Evolutionary conservation across 2,329 filamentous ascomycete species (phyloP).

Genomic region (Fusarium bulbicola): DNA sequence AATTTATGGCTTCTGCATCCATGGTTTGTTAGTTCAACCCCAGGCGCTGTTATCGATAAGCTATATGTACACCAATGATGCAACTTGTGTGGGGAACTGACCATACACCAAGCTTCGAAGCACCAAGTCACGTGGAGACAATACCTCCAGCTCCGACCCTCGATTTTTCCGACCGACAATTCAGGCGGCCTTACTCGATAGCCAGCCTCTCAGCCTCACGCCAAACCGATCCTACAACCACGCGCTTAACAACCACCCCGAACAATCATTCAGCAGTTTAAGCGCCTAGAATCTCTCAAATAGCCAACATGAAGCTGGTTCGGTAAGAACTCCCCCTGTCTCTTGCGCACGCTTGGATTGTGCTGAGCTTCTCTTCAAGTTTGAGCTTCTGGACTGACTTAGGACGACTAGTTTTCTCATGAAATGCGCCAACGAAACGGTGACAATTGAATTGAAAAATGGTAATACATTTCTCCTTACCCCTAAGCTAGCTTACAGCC

Average conservation of each 20-base stretch:
- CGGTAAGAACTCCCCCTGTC: slow-evolving; percentile 67
- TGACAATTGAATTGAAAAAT: slow-evolving; percentile 98
- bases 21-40: slow-evolving; percentile 14
- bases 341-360: slow-evolving; percentile 18
- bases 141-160: slow-evolving; percentile 33
- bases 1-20: slow-evolving; percentile 37
- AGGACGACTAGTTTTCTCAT: slow-evolving; percentile 82
- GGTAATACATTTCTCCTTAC: slow-evolving; percentile 61
- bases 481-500: not conserved
- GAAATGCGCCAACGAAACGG: slow-evolving; percentile 99
- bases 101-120: not conserved
- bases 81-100: slow-evolving; percentile 2
- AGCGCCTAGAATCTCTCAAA: slow-evolving; percentile 10
- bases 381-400: slow-evolving; percentile 40
- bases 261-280: not conserved
- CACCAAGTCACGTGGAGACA: slow-evolving; percentile 33
- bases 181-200: slow-evolving; percentile 32
- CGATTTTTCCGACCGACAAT: slow-evolving; percentile 48
- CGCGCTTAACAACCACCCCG: slow-evolving; percentile 28
- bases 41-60: slow-evolving; percentile 35
- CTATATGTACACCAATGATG: slow-evolving; percentile 15
- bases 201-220: slow-evolving; percentile 45
- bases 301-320: slow-evolving; percentile 90
- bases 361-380: slow-evolving; percentile 35
- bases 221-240: slow-evolving; percentile 33